phyloP scores from a whole-genome alignment of 768 basidiomycete species.

The Pleurotus ostreatus region DNA sequence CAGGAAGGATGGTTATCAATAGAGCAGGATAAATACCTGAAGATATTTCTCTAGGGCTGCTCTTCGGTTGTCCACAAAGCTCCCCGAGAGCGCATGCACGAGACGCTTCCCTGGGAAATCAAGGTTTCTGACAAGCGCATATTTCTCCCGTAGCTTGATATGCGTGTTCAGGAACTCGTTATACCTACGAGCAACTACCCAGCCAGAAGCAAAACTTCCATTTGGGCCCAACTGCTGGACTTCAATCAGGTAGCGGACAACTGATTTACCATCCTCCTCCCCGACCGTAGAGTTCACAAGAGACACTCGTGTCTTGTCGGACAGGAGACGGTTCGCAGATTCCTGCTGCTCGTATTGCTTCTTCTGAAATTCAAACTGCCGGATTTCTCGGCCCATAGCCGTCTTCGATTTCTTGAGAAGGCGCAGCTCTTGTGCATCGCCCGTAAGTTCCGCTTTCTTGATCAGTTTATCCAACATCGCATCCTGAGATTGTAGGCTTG shows the following conservation, averaged over 20 bases:
- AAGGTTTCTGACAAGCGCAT: conserved; percentile 57
- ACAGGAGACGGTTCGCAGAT: conserved; percentile 79
- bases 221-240: conserved; percentile 84
- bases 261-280: conserved; percentile 84
- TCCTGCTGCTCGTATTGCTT: conserved; percentile 94
- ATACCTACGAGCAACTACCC: conserved; percentile 92
- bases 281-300: conserved; percentile 82
- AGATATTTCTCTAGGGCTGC: conserved; percentile 84
- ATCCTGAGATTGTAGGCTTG: conserved; percentile 76
- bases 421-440: conserved; percentile 80
- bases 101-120: conserved; percentile 95
- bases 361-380: conserved; percentile 86
- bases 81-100: conserved; percentile 82
- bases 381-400: conserved; percentile 75
- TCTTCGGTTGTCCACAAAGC: conserved; percentile 80
- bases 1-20: neutral
- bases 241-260: conserved; percentile 89
- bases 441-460: conserved; percentile 92
- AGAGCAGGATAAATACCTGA: conserved; percentile 52
- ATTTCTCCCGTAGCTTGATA: conserved; percentile 76
- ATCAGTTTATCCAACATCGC: conserved; percentile 82
- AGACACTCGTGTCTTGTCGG: conserved; percentile 78
- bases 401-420: conserved; percentile 80
- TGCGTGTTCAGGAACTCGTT: conserved; percentile 94
- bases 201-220: conserved; percentile 77